These are phyloP conservation scores for Backusella morwellensis DNA, from an alignment of 192 early-diverging fungal species.

Conservation along the genomic window DNA sequence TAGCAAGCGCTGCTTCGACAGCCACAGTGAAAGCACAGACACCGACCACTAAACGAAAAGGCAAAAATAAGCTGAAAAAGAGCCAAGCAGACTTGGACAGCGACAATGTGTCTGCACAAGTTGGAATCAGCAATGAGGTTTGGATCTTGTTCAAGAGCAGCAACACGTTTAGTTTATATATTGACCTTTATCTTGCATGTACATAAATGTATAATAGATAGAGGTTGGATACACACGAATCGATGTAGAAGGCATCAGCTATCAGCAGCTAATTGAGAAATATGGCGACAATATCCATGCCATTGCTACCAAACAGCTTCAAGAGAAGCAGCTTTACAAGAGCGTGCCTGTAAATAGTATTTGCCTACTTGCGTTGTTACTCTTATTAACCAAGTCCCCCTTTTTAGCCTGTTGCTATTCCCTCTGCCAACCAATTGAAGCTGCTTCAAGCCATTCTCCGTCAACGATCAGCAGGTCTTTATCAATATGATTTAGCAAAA, in stretches of 20 bases:
- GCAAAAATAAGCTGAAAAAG: background rate
- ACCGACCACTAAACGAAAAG: background rate
- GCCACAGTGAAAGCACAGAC: background rate
- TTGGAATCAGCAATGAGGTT: background rate
- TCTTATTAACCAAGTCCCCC: background rate
- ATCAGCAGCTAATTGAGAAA: background rate
- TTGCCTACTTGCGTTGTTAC: background rate
- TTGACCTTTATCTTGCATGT: background rate
- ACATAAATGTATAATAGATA: background rate
- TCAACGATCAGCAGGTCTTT: background rate
- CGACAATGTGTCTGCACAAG: background rate
- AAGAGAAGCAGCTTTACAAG: constrained; percentile 16
- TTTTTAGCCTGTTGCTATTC: constrained; percentile 14
- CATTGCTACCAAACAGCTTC: constrained; percentile 6
- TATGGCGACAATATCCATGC: constrained; percentile 8
- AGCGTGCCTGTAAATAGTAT: constrained; percentile 20
- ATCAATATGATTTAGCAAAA: constrained; percentile 16
- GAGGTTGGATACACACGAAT: background rate
- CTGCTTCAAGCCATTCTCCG: constrained; percentile 4
- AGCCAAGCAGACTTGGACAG: background rate
- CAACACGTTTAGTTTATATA: background rate
- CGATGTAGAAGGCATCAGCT: background rate
- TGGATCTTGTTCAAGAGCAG: background rate
- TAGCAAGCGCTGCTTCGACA: background rate
- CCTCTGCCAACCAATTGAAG: constrained; percentile 1